Evolutionary conservation across 371 early-diverging fungal genomes (phyloP).

Genomic region (Apophysomyces trapeziformis): DNA sequence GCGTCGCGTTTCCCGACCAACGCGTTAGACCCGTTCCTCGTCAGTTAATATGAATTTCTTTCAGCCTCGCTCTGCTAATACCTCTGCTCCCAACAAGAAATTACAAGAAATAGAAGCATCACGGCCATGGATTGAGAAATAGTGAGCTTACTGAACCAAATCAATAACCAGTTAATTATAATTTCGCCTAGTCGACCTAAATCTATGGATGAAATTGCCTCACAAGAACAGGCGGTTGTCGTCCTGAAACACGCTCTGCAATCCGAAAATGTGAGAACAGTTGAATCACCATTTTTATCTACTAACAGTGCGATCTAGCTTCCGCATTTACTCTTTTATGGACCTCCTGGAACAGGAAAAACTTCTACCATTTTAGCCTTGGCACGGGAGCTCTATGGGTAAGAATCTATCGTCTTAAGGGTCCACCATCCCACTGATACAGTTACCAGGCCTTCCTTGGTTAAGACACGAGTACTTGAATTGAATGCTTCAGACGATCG

Average conservation of each 20-base stretch:
- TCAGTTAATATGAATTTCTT: constrained; percentile 23
- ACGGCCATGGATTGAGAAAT: constrained; percentile 85
- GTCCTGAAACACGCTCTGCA: constrained; percentile 86
- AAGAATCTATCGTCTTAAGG: constrained; percentile 12
- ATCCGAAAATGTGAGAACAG: constrained; percentile 75
- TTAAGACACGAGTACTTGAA: constrained; percentile 89
- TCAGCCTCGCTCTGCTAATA: constrained; percentile 16
- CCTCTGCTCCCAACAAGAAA: constrained; percentile 3
- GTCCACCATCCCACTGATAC: neutral
- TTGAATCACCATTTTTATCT: neutral
- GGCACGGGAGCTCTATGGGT: constrained; percentile 91
- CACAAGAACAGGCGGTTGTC: constrained; percentile 90
- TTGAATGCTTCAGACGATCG: constrained; percentile 99
- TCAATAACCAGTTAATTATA: neutral
- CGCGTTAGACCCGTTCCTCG: too few species aligned
- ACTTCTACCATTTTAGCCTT: constrained; percentile 97
- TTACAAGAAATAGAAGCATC: constrained; percentile 19
- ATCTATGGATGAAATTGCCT: constrained; percentile 81
- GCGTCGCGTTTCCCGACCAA: neutral
- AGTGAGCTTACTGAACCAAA: constrained; percentile 46
- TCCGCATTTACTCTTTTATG: constrained; percentile 99
- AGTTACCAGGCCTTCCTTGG: constrained; percentile 66
- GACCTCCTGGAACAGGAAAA: constrained; percentile 99
- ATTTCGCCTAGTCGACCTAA: constrained; percentile 77
- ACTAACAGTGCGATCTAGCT: constrained; percentile 55